Conservation (phyloP, 768 basidiomycete genomes). For the Pholiota conissans region DNA sequence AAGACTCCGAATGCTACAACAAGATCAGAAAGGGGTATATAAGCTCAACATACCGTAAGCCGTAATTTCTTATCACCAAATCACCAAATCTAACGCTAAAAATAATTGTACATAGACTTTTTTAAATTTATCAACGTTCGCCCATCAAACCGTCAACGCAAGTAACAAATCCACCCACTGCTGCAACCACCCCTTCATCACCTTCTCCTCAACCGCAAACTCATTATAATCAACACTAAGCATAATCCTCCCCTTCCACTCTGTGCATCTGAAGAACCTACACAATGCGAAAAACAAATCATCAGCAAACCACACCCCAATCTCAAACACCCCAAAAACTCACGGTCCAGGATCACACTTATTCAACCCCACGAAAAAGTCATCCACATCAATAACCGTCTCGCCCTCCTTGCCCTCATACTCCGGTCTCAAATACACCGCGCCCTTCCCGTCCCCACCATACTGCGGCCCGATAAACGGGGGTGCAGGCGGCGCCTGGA, state of each 20-base stretch:
- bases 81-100: too few relatives aligned
- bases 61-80: too few relatives aligned
- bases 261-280: slow-evolving; percentile 19
- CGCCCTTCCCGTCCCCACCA: slow-evolving; percentile 16
- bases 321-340: neutral
- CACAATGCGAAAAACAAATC: too few relatives aligned
- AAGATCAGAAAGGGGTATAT: too few relatives aligned
- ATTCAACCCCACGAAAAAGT: slow-evolving; percentile 19
- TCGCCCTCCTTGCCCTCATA: slow-evolving; percentile 8
- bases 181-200: slow-evolving; percentile 16
- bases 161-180: slow-evolving; percentile 17
- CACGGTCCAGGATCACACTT: slow-evolving; percentile 21
- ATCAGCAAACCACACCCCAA: too few relatives aligned
- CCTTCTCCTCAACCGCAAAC: slow-evolving; percentile 14
- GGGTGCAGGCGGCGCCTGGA: slow-evolving; percentile 12
- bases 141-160: slow-evolving; percentile 5
- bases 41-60: too few relatives aligned
- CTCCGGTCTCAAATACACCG: slow-evolving; percentile 10
- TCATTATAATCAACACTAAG: slow-evolving; percentile 20
- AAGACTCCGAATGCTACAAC: too few relatives aligned
- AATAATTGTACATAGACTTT: too few relatives aligned
- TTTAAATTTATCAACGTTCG: too few relatives aligned
- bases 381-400: slow-evolving; percentile 16
- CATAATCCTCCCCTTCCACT: slow-evolving; percentile 18
- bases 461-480: slow-evolving; percentile 17